Conservation (phyloP, 176 grass and related monocot genomes). For the Urochloa ruziziensis region DNA sequence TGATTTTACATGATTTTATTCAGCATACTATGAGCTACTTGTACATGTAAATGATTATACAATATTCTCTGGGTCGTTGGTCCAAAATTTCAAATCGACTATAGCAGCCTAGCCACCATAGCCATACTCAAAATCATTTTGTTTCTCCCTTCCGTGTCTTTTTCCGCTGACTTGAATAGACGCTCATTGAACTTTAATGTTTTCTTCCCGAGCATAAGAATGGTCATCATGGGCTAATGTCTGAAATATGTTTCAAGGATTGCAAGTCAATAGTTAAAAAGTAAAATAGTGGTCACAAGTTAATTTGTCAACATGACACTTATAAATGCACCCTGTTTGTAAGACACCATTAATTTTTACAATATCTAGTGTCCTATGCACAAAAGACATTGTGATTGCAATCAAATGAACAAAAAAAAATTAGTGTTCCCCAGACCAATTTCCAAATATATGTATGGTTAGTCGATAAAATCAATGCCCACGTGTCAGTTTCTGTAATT, state of each 20-base stretch:
- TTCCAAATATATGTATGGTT: background rate
- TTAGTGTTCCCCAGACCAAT: background rate
- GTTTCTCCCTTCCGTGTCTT: background rate
- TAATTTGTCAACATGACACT: background rate
- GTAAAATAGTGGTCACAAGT: background rate
- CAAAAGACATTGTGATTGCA: background rate
- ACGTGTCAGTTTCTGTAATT: background rate
- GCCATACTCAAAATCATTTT: background rate
- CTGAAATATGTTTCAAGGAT: conserved; percentile 39
- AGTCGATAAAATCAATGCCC: background rate
- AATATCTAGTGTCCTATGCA: background rate
- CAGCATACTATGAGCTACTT: background rate
- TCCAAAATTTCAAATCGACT: background rate
- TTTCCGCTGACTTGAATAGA: background rate
- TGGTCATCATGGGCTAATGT: conserved; percentile 66
- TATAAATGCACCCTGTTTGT: background rate
- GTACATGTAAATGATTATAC: background rate
- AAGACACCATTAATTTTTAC: background rate
- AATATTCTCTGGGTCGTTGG: background rate
- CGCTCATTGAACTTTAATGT: background rate
- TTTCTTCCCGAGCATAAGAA: conserved; percentile 47
- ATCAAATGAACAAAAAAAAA: background rate
- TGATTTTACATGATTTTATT: background rate
- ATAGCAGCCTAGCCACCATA: background rate
- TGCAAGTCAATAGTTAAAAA: conserved; percentile 9